Percentiles rank a stretch among this genome's conserved stretches.
Conservation (phyloP, 1,284 basidiomycete genomes). For the Cryptococcus maquisensis region DNA sequence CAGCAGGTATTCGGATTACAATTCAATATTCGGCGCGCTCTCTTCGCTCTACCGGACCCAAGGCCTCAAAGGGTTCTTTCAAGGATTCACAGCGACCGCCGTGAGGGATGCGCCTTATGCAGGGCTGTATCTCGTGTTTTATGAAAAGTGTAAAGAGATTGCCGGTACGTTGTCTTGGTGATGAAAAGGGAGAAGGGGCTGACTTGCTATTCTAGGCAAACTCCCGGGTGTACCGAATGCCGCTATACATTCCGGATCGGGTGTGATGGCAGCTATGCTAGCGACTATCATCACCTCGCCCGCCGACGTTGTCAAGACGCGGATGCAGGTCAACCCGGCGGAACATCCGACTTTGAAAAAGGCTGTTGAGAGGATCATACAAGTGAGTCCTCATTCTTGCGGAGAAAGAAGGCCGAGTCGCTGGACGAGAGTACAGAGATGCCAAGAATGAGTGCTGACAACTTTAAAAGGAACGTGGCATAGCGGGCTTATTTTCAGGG, state of each 20-base stretch:
- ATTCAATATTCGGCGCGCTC: constrained; percentile 61
- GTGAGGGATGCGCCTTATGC: constrained; percentile 94
- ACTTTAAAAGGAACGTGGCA: constrained; percentile 63
- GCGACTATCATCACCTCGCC: constrained; percentile 81
- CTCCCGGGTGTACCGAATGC: constrained; percentile 37
- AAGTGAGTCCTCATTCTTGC: constrained; percentile 52
- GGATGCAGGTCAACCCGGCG: constrained; percentile 77
- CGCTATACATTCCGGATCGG: constrained; percentile 45
- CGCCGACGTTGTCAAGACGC: constrained; percentile 89
- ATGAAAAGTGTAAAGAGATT: constrained; percentile 77
- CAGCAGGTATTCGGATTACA: constrained; percentile 66
- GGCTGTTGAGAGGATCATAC: constrained; percentile 64
- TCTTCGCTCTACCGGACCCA: constrained; percentile 59
- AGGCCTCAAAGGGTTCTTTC: constrained; percentile 77
- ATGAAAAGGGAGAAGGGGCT: constrained; percentile 51
- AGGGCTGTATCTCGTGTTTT: constrained; percentile 85
- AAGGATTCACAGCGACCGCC: constrained; percentile 85
- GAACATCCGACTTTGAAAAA: constrained; percentile 63
- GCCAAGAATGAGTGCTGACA: neutral
- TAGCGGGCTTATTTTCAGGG: constrained; percentile 78
- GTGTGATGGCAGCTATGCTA: constrained; percentile 71
- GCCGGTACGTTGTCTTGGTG: constrained; percentile 52
- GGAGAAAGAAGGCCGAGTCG: no score
- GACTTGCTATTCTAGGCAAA: constrained; percentile 36
- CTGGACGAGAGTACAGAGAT: no score